Conservation (phyloP, 225 moss, liverwort and hornwort genomes). For the Marchantia paleacea region DNA sequence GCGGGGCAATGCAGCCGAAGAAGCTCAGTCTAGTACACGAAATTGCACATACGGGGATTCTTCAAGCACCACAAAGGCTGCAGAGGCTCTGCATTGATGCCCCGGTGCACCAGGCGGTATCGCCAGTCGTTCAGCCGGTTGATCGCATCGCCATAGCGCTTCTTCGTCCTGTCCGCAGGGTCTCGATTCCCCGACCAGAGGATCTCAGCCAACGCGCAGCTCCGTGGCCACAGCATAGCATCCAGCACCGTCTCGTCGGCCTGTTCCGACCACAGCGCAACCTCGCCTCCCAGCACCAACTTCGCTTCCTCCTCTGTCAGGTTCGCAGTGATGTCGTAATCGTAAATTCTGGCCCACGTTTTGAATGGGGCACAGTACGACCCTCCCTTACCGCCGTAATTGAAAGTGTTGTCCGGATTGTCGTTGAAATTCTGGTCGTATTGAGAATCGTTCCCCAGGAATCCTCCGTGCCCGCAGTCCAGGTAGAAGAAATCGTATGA, state of each 20-base stretch:
- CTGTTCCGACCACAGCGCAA: slow-evolving; percentile 82
- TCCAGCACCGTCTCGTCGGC: slow-evolving; percentile 67
- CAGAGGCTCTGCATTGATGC: slow-evolving; percentile 66
- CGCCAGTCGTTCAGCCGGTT: slow-evolving; percentile 74
- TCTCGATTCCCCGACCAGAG: slow-evolving; percentile 71
- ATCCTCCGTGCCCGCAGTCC: slow-evolving; percentile 79
- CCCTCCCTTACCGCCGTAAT: slow-evolving; percentile 75
- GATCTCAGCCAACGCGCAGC: slow-evolving; percentile 63
- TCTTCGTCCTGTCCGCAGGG: slow-evolving; percentile 16
- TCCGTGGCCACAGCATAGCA: slow-evolving; percentile 64
- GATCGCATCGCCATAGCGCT: slow-evolving; percentile 62
- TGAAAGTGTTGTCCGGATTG: slow-evolving; percentile 46
- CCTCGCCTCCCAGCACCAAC: slow-evolving; percentile 76
- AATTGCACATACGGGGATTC: slow-evolving; percentile 63
- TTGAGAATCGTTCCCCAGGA: slow-evolving; percentile 65
- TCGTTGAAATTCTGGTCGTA: slow-evolving; percentile 68
- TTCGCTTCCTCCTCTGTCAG: slow-evolving; percentile 52
- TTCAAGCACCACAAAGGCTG: slow-evolving; percentile 80
- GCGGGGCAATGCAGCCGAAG: neutral
- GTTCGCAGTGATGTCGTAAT: slow-evolving; percentile 72
- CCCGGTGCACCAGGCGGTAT: slow-evolving; percentile 55
- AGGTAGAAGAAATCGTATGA: slow-evolving; percentile 72
- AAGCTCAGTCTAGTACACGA: neutral
- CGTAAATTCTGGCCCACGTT: slow-evolving; percentile 72
- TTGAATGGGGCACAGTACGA: slow-evolving; percentile 84